A percentile compares a stretch with the other conserved stretches of the same genome.
Conservation (phyloP, 2,329 filamentous ascomycete species). For the Xylaria sp. region DNA sequence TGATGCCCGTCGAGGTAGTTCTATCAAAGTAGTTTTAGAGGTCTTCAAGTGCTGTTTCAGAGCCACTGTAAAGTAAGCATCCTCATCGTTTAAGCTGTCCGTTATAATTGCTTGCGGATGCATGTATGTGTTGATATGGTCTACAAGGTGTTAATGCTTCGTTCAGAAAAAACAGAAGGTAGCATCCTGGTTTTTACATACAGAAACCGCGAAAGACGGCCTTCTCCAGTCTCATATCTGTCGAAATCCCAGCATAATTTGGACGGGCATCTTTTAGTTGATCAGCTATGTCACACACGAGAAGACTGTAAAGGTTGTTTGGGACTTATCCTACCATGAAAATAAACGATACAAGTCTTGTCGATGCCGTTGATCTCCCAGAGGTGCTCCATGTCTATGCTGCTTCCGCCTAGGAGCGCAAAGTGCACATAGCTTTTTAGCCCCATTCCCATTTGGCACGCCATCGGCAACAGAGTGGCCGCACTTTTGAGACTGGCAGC, state of each 20-base stretch:
- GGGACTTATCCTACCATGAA: slow-evolving; percentile 58
- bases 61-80: slow-evolving; percentile 71
- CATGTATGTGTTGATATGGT: slow-evolving; percentile 77
- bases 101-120: slow-evolving; percentile 80
- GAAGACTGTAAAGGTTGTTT: background rate
- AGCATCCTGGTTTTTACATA: slow-evolving; percentile 48
- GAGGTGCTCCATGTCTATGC: slow-evolving; percentile 74
- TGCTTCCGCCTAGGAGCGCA: slow-evolving; percentile 77
- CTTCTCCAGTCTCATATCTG: slow-evolving; percentile 73
- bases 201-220: slow-evolving; percentile 72
- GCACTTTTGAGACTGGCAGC: slow-evolving; percentile 79
- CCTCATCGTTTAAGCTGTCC: slow-evolving; percentile 74
- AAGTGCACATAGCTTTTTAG: slow-evolving; percentile 82
- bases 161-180: background rate
- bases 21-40: slow-evolving; percentile 72
- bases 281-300: slow-evolving; percentile 33
- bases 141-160: slow-evolving; percentile 48
- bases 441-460: slow-evolving; percentile 83
- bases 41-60: slow-evolving; percentile 64
- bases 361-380: slow-evolving; percentile 82
- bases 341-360: slow-evolving; percentile 71
- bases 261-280: slow-evolving; percentile 73
- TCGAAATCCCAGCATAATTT: slow-evolving; percentile 75
- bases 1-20: slow-evolving; percentile 72
- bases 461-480: slow-evolving; percentile 78